These are phyloP conservation scores for Sarocladium strictum DNA, from an alignment of 2,329 filamentous ascomycete genomes.

Conservation along the genomic window DNA sequence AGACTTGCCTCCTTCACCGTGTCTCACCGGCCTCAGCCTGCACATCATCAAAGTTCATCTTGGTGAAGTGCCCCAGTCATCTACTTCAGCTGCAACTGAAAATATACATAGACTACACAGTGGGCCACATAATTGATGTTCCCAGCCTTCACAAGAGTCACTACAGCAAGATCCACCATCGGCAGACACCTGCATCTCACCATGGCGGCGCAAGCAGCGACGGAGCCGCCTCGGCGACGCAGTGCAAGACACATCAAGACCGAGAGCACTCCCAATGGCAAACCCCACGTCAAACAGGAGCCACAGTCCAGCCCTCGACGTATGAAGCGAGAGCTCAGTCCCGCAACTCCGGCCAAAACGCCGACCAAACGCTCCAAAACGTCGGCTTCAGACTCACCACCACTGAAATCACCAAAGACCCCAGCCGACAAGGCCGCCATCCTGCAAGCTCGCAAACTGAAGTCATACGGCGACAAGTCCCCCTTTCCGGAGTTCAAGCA, in stretches of 20 bases:
- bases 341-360: conserved; percentile 1
- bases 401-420: conserved; percentile 1
- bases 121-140: neutral
- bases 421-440: conserved; percentile 15
- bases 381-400: neutral
- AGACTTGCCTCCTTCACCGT: neutral
- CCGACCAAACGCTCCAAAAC: neutral
- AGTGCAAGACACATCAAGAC: conserved; percentile 2
- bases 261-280: neutral
- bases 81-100: neutral
- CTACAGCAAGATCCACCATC: neutral
- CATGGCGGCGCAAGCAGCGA: conserved; percentile 6
- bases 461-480: conserved; percentile 38
- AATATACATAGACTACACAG: neutral
- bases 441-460: conserved; percentile 37
- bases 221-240: neutral
- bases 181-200: neutral
- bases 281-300: neutral
- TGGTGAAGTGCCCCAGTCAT: too few species aligned
- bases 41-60: too few species aligned
- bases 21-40: neutral
- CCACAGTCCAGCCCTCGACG: neutral
- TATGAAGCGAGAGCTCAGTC: conserved; percentile 4
- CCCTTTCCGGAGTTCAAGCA: conserved; percentile 64
- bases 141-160: neutral